Evolutionary conservation across 2,329 filamentous ascomycete species (phyloP).

Genomic region (Hortaea werneckii): DNA sequence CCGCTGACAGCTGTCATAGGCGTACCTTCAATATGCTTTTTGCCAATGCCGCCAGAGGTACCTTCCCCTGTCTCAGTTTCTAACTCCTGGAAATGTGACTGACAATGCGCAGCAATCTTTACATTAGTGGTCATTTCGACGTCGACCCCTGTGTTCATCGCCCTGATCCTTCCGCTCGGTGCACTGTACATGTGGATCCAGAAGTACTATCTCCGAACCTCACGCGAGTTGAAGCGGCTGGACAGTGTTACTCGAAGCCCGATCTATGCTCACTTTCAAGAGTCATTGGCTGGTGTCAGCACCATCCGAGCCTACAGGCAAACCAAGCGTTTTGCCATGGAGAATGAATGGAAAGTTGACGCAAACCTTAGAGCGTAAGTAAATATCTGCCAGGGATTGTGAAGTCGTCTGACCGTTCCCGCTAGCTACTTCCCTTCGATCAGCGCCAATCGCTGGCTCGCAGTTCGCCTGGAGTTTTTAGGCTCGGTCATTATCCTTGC

Average conservation of each 20-base stretch:
- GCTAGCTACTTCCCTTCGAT: slow-evolving; percentile 79
- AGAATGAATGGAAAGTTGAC: slow-evolving; percentile 97
- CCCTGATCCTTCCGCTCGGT: slow-evolving; percentile 70
- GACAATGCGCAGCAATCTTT: slow-evolving; percentile 46
- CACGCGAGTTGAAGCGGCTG: slow-evolving; percentile 87
- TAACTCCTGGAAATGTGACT: slow-evolving; percentile 3
- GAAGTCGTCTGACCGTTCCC: neutral
- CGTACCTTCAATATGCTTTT: slow-evolving; percentile 91
- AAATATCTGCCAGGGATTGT: neutral
- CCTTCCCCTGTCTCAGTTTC: slow-evolving; percentile 9
- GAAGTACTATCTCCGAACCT: slow-evolving; percentile 91
- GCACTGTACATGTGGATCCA: slow-evolving; percentile 86
- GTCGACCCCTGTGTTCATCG: slow-evolving; percentile 68
- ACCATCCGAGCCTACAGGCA: slow-evolving; percentile 94
- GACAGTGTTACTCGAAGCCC: slow-evolving; percentile 93
- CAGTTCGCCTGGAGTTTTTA: slow-evolving; percentile 88
- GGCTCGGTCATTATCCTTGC: slow-evolving; percentile 87
- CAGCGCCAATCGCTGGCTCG: slow-evolving; percentile 82
- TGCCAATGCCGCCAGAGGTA: slow-evolving; percentile 40
- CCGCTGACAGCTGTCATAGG: slow-evolving; percentile 25
- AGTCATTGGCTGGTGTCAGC: slow-evolving; percentile 84
- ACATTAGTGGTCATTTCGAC: slow-evolving; percentile 78
- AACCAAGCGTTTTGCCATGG: slow-evolving; percentile 72
- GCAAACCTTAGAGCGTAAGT: slow-evolving; percentile 69
- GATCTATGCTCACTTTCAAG: slow-evolving; percentile 97